These are phyloP conservation scores for Psilocybe cubensis DNA, from an alignment of 768 basidiomycete genomes.

Conservation along the genomic window DNA sequence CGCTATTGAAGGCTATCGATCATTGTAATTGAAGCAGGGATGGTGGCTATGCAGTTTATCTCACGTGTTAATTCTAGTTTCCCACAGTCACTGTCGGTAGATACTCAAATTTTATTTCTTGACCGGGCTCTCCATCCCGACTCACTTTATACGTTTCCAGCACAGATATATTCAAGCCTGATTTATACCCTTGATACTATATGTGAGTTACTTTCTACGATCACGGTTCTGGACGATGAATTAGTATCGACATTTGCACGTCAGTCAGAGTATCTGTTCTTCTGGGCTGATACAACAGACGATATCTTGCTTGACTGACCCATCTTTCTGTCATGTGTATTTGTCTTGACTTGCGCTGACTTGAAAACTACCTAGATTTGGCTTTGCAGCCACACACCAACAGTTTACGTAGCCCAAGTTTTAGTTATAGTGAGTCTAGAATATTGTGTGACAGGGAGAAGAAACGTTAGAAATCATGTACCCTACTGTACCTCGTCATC, in stretches of 20 bases:
- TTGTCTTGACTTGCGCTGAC: not conserved
- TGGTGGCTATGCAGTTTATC: too few relatives aligned
- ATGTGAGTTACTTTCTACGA: slow-evolving; percentile 6
- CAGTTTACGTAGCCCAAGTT: not conserved
- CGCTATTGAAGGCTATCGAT: too few relatives aligned
- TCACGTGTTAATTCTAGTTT: too few relatives aligned
- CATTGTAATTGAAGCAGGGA: too few relatives aligned
- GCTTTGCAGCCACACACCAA: not conserved
- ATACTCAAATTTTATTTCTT: too few relatives aligned
- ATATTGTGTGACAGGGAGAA: slow-evolving; percentile 11
- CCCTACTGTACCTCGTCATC: slow-evolving; percentile 12
- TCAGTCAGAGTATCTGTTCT: slow-evolving; percentile 53
- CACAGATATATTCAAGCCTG: too few relatives aligned
- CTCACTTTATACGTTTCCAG: too few relatives aligned
- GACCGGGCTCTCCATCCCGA: too few relatives aligned
- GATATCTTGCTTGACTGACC: slow-evolving; percentile 50
- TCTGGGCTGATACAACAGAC: slow-evolving; percentile 36
- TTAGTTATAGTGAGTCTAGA: slow-evolving; percentile 21
- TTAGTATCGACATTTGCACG: slow-evolving; percentile 57
- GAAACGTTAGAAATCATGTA: slow-evolving; percentile 19
- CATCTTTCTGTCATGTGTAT: not conserved
- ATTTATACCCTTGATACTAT: too few relatives aligned
- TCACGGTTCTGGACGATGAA: slow-evolving; percentile 39
- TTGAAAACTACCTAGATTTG: not conserved
- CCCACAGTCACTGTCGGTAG: too few relatives aligned